Evolutionary conservation across 306 rosid genomes (phyloP).

Genomic region (Fagus sylvatica): DNA sequence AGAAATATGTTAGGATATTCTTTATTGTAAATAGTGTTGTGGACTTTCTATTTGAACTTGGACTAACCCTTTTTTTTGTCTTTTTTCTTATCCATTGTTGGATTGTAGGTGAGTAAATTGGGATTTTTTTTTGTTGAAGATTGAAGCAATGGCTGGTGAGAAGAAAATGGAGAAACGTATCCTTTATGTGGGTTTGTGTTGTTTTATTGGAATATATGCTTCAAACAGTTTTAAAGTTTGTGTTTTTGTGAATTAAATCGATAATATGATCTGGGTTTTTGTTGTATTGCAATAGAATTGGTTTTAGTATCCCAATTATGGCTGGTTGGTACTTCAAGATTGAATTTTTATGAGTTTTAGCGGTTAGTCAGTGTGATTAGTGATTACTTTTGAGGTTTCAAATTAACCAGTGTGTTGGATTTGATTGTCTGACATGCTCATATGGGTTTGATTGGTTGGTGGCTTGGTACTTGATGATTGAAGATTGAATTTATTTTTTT

Average conservation of each 20-base stretch:
- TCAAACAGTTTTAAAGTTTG: not conserved
- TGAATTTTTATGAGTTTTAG: too few relatives aligned
- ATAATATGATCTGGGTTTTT: not conserved
- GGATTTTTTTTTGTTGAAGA: not conserved
- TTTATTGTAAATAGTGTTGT: not conserved
- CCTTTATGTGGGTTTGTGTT: constrained; percentile 13
- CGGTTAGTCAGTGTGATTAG: too few relatives aligned
- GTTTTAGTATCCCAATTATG: not conserved
- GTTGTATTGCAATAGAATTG: not conserved
- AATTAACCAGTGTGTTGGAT: too few relatives aligned
- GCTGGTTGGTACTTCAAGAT: too few relatives aligned
- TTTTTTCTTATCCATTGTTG: not conserved
- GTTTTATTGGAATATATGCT: not conserved
- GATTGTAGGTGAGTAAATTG: constrained; percentile 24
- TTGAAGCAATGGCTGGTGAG: constrained; percentile 37
- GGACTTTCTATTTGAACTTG: not conserved
- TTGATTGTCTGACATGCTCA: too few relatives aligned
- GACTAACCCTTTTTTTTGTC: not conserved
- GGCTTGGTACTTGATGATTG: not conserved
- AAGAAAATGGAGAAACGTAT: constrained; percentile 40
- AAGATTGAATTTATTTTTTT: too few relatives aligned
- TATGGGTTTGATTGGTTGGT: too few relatives aligned
- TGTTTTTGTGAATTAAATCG: not conserved
- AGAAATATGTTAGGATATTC: not conserved
- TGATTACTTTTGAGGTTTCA: too few relatives aligned